phyloP scores from a whole-genome alignment of 805 yeast species.

The Wickerhamiella brachini region DNA sequence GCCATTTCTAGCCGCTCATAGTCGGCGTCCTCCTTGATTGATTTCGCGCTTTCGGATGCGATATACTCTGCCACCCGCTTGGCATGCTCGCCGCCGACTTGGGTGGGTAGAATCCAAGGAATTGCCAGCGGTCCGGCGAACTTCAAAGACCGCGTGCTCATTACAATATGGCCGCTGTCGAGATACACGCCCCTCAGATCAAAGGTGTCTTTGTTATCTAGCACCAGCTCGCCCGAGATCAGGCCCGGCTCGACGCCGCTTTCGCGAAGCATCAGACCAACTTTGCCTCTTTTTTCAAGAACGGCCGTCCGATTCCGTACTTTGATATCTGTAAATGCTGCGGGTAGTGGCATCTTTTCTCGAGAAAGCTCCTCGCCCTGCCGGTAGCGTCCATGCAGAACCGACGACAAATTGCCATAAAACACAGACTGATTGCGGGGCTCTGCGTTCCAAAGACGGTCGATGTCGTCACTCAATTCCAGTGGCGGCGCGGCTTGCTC shows the following conservation, averaged over 20 bases:
- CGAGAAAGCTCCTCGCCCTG: neutral
- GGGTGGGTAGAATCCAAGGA: constrained; percentile 31
- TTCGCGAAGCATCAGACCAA: neutral
- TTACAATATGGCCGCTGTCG: constrained; percentile 23
- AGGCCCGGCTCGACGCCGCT: constrained; percentile 2
- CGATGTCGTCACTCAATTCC: neutral
- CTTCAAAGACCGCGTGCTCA: constrained; percentile 22
- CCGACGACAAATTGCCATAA: constrained; percentile 4
- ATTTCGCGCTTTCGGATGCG: neutral
- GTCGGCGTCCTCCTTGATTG: constrained; percentile 28
- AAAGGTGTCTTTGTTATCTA: neutral
- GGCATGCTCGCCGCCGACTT: neutral
- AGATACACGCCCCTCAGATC: constrained; percentile 23
- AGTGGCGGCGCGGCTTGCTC: neutral
- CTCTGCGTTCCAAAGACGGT: constrained; percentile 1
- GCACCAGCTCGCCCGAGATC: neutral
- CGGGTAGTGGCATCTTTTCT: neutral
- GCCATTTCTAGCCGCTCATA: constrained; percentile 37
- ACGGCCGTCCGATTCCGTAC: neutral
- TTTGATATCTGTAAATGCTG: neutral
- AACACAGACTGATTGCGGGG: neutral
- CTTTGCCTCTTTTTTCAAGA: neutral
- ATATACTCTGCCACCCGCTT: neutral
- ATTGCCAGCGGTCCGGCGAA: constrained; percentile 22
- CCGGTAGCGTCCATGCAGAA: constrained; percentile 5